phyloP scores from a whole-genome alignment of 768 basidiomycete species.

The Tulasnella sp. region DNA sequence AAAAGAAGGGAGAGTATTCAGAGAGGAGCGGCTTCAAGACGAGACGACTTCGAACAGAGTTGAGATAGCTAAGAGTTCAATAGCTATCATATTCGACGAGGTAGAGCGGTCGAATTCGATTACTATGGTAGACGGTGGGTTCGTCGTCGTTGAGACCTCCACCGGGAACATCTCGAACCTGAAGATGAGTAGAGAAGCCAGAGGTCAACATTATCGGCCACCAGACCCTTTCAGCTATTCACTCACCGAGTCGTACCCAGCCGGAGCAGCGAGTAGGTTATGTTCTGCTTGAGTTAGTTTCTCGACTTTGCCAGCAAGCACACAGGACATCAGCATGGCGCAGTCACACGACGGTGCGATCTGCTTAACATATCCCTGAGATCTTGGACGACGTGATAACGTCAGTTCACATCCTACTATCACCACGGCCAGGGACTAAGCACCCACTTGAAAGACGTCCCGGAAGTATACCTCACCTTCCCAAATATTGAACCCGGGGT shows the following conservation, averaged over 20 bases:
- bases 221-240: background rate
- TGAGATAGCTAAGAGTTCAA: background rate
- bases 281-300: background rate
- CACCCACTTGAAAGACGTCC: conserved; percentile 12
- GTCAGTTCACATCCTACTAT: background rate
- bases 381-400: background rate
- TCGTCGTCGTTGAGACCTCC: background rate
- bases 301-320: background rate
- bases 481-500: background rate
- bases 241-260: background rate
- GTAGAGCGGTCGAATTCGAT: conserved; percentile 1
- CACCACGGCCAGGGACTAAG: too few relatives aligned
- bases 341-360: background rate
- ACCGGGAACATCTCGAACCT: conserved; percentile 8
- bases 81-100: background rate
- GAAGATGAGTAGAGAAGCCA: background rate
- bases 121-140: conserved; percentile 3
- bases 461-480: background rate
- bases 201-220: background rate
- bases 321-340: background rate
- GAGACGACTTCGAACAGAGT: too few relatives aligned
- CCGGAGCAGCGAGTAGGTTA: background rate
- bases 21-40: background rate
- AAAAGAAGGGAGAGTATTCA: background rate
- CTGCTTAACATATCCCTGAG: background rate